Percentiles rank a stretch among this genome's conserved stretches.
Evolutionary conservation across 2,329 filamentous ascomycete genomes (phyloP).

Genomic region (Colletotrichum musicola): DNA sequence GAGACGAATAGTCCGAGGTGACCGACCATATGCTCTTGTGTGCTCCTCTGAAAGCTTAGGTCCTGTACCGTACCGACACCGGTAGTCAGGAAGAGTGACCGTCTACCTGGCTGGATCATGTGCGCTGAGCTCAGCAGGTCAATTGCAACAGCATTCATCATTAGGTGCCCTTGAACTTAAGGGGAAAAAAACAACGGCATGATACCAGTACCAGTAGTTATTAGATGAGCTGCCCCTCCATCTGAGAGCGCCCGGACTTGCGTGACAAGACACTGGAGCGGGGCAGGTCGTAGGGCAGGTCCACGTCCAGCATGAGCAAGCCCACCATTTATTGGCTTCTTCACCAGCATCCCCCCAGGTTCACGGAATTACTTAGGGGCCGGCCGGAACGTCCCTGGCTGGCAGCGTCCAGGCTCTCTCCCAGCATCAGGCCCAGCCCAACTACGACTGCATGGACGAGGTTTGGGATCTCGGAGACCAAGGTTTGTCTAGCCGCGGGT

Average conservation of each 20-base stretch:
- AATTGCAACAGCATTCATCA: background rate
- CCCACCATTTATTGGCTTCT: background rate
- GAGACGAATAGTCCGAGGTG: too few species aligned
- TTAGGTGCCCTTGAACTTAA: too few species aligned
- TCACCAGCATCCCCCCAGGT: background rate
- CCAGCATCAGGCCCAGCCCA: background rate
- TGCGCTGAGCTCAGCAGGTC: slow-evolving; percentile 12
- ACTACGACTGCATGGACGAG: too few species aligned
- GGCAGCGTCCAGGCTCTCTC: slow-evolving; percentile 23
- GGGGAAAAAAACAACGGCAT: too few species aligned
- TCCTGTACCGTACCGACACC: too few species aligned
- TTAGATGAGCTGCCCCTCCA: background rate
- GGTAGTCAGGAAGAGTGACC: too few species aligned
- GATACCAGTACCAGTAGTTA: too few species aligned
- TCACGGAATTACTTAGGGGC: background rate
- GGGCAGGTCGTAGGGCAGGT: background rate
- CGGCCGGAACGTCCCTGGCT: slow-evolving; percentile 27
- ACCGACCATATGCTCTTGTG: too few species aligned
- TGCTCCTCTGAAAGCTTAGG: too few species aligned
- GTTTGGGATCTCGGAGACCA: too few species aligned
- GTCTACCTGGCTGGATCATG: background rate
- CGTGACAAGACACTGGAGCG: background rate
- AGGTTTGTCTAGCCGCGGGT: background rate
- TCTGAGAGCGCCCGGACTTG: background rate
- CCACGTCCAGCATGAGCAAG: background rate